These are phyloP conservation scores for Pedinophyceae sp. DNA, from an alignment of 139 green algal genomes.

Conservation along the genomic window DNA sequence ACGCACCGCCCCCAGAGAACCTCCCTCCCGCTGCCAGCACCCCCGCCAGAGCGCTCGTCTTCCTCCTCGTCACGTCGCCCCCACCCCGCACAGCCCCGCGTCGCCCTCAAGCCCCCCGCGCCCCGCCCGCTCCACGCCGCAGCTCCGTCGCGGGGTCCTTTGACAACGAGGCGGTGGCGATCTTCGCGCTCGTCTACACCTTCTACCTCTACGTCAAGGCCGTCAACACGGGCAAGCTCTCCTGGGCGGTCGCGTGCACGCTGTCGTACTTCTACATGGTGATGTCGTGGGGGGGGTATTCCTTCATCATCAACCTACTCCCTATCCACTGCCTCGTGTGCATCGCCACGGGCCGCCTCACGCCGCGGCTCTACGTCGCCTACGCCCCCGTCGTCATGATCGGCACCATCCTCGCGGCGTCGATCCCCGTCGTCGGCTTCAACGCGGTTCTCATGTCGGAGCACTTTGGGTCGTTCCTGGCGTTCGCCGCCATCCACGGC, in stretches of 20 bases:
- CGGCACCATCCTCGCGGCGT: constrained; percentile 45
- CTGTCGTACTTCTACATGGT: constrained; percentile 78
- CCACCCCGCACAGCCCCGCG: too few species aligned
- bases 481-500: constrained; percentile 61
- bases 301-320: constrained; percentile 97
- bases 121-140: too few species aligned
- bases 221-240: constrained; percentile 69
- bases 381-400: constrained; percentile 64
- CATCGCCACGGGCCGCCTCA: constrained; percentile 46
- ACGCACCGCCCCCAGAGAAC: too few species aligned
- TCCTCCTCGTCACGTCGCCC: too few species aligned
- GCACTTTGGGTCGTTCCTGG: constrained; percentile 87
- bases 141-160: constrained; percentile 69
- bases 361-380: constrained; percentile 54
- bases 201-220: constrained; percentile 89
- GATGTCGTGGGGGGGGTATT: constrained; percentile 84
- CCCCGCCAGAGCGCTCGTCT: too few species aligned
- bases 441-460: constrained; percentile 89
- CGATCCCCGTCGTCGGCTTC: constrained; percentile 88
- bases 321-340: constrained; percentile 81
- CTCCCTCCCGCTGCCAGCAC: too few species aligned
- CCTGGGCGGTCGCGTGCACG: constrained; percentile 46
- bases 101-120: too few species aligned
- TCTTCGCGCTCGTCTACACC: constrained; percentile 74
- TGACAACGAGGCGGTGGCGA: constrained; percentile 85